Conservation (phyloP, 257 asterid genomes). For the Eucommia ulmoides region DNA sequence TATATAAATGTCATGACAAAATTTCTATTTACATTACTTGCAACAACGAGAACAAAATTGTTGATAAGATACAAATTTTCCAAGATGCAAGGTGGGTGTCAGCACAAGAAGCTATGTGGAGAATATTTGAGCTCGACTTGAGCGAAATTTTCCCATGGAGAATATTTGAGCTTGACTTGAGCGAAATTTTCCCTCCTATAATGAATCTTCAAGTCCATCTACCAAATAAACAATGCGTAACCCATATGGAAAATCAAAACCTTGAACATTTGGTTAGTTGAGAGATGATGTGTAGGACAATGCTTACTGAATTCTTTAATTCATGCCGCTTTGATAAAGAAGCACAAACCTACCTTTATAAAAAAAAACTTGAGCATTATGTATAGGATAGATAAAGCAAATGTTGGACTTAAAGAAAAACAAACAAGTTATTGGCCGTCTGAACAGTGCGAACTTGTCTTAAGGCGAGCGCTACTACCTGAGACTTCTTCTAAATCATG, state of each 20-base stretch:
- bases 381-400: no score
- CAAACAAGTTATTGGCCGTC: not conserved
- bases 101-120: conserved; percentile 11
- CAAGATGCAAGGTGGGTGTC: conserved; percentile 12
- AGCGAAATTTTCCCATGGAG: no score
- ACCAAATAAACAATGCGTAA: not conserved
- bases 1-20: no score
- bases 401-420: no score
- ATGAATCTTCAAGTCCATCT: conserved; percentile 4
- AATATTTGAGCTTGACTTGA: conserved; percentile 10
- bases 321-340: no score
- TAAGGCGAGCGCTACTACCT: not conserved
- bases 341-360: not conserved
- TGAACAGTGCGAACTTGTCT: not conserved
- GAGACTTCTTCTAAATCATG: no score
- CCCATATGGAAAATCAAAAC: not conserved
- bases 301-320: no score
- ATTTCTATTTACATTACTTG: no score
- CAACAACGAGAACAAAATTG: no score
- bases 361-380: not conserved
- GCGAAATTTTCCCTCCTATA: not conserved
- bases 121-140: no score
- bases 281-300: no score
- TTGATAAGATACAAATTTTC: not conserved
- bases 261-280: not conserved